Percentiles rank a stretch among this genome's conserved stretches.
Conservation (phyloP, 2,329 filamentous ascomycete genomes). For the Exophiala xenobiotica region DNA sequence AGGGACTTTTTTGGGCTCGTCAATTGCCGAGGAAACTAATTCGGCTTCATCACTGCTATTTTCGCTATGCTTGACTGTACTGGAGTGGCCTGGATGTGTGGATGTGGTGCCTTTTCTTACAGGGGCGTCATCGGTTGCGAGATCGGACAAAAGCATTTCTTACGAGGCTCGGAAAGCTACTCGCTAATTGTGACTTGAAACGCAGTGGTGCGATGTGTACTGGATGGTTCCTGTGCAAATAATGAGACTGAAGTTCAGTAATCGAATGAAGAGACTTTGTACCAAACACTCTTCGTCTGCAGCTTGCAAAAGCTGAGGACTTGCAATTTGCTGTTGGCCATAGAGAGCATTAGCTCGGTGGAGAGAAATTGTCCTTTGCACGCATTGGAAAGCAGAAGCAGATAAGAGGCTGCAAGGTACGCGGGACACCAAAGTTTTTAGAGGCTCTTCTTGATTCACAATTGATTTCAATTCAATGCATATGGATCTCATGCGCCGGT, state of each 20-base stretch:
- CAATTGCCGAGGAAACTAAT: not conserved
- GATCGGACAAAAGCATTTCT: not conserved
- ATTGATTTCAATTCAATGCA: slow-evolving; percentile 16
- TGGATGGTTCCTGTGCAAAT: too few species aligned
- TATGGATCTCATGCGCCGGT: slow-evolving; percentile 11
- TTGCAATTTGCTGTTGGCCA: too few species aligned
- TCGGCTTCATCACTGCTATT: not conserved
- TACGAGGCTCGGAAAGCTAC: not conserved
- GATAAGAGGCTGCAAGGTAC: not conserved
- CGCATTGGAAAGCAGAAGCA: too few species aligned
- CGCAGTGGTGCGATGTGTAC: too few species aligned
- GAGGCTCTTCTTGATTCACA: slow-evolving; percentile 1
- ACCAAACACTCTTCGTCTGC: too few species aligned
- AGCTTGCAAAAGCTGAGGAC: too few species aligned
- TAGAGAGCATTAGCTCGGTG: too few species aligned
- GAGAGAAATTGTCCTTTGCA: too few species aligned
- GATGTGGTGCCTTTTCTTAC: not conserved
- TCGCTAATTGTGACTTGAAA: too few species aligned
- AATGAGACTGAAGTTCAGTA: too few species aligned
- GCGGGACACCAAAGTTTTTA: not conserved
- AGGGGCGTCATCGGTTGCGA: not conserved
- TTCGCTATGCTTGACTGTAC: not conserved
- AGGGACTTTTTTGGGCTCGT: not conserved
- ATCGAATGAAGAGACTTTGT: too few species aligned
- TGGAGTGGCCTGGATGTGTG: not conserved